phyloP scores from a whole-genome alignment of 148 eudicot genomes.

The Selenicereus undatus region DNA sequence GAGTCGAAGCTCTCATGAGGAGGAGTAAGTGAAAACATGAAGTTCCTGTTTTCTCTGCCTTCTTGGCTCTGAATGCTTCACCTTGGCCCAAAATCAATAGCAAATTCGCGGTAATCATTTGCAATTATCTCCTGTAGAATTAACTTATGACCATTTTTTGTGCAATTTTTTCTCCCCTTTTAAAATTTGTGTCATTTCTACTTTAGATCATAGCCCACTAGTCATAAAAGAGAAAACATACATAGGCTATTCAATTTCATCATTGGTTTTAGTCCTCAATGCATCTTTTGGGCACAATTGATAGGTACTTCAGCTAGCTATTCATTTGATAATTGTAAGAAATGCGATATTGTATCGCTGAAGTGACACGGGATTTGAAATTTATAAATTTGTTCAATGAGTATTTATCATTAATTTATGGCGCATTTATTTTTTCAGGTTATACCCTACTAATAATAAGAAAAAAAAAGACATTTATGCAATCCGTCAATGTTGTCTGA shows the following conservation, averaged over 20 bases:
- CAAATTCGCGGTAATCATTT: slow-evolving; percentile 11
- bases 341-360: slow-evolving; percentile 24
- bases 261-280: slow-evolving; percentile 26
- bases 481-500: too few species aligned
- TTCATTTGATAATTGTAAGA: slow-evolving; percentile 35
- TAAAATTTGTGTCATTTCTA: slow-evolving; percentile 20
- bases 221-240: slow-evolving; percentile 29
- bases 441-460: too few species aligned
- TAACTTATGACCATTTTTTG: slow-evolving; percentile 16
- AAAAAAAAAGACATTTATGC: too few species aligned
- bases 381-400: slow-evolving; percentile 20
- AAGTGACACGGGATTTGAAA: slow-evolving; percentile 13
- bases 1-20: slow-evolving; percentile 52
- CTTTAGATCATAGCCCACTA: slow-evolving; percentile 31
- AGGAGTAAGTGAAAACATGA: slow-evolving; percentile 36
- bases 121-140: slow-evolving; percentile 16
- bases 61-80: too few species aligned
- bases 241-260: slow-evolving; percentile 25
- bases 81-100: slow-evolving; percentile 16
- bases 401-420: not conserved
- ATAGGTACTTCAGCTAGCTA: slow-evolving; percentile 30
- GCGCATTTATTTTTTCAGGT: not conserved
- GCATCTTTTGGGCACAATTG: slow-evolving; percentile 21
- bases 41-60: too few species aligned
- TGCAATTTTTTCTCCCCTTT: slow-evolving; percentile 24